phyloP scores from a whole-genome alignment of 148 eudicot genomes.

The Cornus suecica region DNA sequence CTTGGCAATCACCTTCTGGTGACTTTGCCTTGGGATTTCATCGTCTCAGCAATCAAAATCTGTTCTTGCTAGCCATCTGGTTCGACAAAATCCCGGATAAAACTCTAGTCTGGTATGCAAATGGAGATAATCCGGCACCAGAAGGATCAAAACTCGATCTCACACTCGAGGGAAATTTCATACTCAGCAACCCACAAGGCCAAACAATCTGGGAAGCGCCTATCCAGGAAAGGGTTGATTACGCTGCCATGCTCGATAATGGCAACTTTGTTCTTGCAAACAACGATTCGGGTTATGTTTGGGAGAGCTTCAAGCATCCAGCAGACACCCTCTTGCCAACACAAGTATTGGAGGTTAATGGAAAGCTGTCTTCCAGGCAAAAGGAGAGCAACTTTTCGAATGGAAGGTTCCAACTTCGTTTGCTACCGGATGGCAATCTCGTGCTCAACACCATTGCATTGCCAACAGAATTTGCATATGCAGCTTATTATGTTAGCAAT shows the following conservation, averaged over 20 bases:
- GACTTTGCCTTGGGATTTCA: constrained; percentile 42
- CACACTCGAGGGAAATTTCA: constrained; percentile 8
- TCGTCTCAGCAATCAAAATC: constrained; percentile 7
- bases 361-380: constrained; percentile 7
- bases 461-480: constrained; percentile 1
- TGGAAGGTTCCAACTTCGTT: constrained; percentile 27
- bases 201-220: constrained; percentile 5
- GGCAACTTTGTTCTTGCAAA: constrained; percentile 25
- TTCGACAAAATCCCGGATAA: constrained; percentile 27
- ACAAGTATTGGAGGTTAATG: constrained; percentile 13
- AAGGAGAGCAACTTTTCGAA: constrained; percentile 19
- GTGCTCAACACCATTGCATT: constrained; percentile 13
- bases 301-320: constrained; percentile 24
- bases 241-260: constrained; percentile 15
- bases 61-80: constrained; percentile 32
- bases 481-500: not conserved
- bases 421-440: constrained; percentile 18
- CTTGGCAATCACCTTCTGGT: constrained; percentile 32
- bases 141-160: constrained; percentile 24
- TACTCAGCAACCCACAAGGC: constrained; percentile 13
- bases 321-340: constrained; percentile 28
- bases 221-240: not conserved
- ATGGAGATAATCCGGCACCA: constrained; percentile 16
- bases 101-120: constrained; percentile 31
- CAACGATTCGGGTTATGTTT: not conserved